Evolutionary conservation across 1,139 yeast genomes (phyloP), one percentile per base, ranked within the genome.

Genomic region (Yarrowia galli): DNA sequence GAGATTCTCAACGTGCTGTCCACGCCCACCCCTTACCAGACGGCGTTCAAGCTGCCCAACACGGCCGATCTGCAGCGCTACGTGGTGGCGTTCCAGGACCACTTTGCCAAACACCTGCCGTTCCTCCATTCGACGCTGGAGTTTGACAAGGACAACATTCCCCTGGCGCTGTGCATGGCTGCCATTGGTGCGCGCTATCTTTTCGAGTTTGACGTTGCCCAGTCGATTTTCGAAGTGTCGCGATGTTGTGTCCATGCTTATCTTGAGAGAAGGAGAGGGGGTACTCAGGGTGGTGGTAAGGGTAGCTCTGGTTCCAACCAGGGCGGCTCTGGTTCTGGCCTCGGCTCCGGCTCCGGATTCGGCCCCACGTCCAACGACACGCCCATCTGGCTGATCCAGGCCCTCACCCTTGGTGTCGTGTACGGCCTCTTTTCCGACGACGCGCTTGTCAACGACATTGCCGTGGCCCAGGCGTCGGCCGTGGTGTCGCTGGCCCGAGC

Each of bases 341-440:
- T n/a, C n/a, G n/a, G n/a, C n/a, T n/a, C n/a, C n/a, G n/a, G n/a
- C n/a, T n/a, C n/a, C n/a, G n/a, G n/a, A n/a, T n/a, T n/a, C n/a
- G n/a, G n/a, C n/a, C 61, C 54, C n/a, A 42, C 35, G 22, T 2
- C 18, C 20, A 32, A 35, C 16, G 66, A 61, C 23, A 91, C 92
- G 1, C 97, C 97, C 2, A 77, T 92, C 66, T 90, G 95, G 92
- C 84, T 92, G n/a, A 90, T 92, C 67, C 98, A 93, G 76, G 87
- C 96, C 67, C 84, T 91, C 76, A 88, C 91, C 7, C 81, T 93
- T 68, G 90, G 92, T 71, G 90, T 92, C 63, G 89, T 91, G 73
- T 87, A 91, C 71, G 92, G 96, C 12, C 85, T 92, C 79, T 91
- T 92, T 77, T 87, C 89, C 74, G 89, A 89, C 75, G 97, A 91